These are phyloP conservation scores for Talaromyces proteolyticus DNA, from an alignment of 495 filamentous ascomycete genomes.

Conservation along the genomic window DNA sequence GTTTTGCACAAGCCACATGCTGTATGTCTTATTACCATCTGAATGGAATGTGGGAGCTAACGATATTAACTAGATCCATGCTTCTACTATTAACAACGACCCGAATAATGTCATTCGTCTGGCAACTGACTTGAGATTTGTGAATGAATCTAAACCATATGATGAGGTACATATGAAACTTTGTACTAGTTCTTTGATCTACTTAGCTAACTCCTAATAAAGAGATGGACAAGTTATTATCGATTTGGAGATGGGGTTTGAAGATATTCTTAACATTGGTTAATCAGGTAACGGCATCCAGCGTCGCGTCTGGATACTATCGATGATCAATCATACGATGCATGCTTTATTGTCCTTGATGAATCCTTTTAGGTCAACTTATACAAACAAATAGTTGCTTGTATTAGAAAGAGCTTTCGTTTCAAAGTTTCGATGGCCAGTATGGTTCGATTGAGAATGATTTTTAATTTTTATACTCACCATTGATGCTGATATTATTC, in stretches of 20 bases:
- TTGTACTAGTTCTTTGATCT: no score
- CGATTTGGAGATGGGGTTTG: neutral
- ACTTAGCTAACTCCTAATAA: neutral
- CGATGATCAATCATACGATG: no score
- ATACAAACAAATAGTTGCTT: no score
- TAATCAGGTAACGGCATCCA: neutral
- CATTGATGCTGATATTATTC: no score
- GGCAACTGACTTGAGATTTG: conserved; percentile 51
- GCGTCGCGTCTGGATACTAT: no score
- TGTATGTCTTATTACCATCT: conserved; percentile 16
- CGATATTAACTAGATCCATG: conserved; percentile 43
- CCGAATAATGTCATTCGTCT: conserved; percentile 48
- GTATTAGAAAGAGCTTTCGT: no score
- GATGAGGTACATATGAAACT: conserved; percentile 30
- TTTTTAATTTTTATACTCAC: no score
- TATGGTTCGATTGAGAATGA: no score
- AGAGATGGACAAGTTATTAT: neutral
- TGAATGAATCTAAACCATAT: conserved; percentile 42
- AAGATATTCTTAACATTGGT: no score
- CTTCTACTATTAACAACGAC: conserved; percentile 50
- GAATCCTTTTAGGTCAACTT: no score
- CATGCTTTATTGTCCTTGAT: no score
- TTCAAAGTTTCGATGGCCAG: no score
- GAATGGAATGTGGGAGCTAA: neutral
- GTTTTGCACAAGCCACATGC: conserved; percentile 53